Base-by-base conservation (phyloP, 106 monocot genomes). In the Dendrobium catenatum region DNA sequence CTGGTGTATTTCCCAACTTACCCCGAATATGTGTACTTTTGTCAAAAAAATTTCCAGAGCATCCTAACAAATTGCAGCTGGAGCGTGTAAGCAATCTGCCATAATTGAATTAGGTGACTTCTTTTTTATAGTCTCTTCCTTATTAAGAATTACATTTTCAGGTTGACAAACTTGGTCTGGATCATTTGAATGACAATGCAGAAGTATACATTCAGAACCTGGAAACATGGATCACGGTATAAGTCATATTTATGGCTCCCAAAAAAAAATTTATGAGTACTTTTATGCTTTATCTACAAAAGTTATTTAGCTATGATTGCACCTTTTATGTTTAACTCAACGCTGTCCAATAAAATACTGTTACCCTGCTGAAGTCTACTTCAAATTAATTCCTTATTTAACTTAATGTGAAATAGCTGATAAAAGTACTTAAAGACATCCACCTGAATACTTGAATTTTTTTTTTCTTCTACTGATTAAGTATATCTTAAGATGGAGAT, bases 11-110 rank as follows among this genome's bases (percentile, higher is more conserved):
- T 72, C 95, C 98, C 19, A 99, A 95, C 75, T 83, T 84, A 47
- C 98, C 98, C 9, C 91, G 82, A 76, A 86, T 99, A 47, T 99
- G 98, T 48, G 66, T 87, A 40, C 80, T 88, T 47, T 27, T 98
- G 42, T 93, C 93, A 37, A 99, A 95, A 76, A 99, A 93, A 78
- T 99, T 99, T 77, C 98, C 98, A 0, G 98, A 95, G 81, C 93
- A 95, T 88, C 95, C 98, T 26, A 93, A 85, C 84, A 93, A 93
- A 85, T 86, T 99, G 79, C 98, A 95, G 83, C 84, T 99, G 18
- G 98, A 99, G 44, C 81, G 90, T 80, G 96, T 99, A 86, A 82
- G 84, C 42, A 43, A 76, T 76, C 48, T 76, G 22, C 13, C 3
- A 76, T 72, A 74, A 44, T 74, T 43, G 74, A 43, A 74, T 74